phyloP scores from a whole-genome alignment of 192 early-diverging fungal genomes.

The Oehlia diaphana region DNA sequence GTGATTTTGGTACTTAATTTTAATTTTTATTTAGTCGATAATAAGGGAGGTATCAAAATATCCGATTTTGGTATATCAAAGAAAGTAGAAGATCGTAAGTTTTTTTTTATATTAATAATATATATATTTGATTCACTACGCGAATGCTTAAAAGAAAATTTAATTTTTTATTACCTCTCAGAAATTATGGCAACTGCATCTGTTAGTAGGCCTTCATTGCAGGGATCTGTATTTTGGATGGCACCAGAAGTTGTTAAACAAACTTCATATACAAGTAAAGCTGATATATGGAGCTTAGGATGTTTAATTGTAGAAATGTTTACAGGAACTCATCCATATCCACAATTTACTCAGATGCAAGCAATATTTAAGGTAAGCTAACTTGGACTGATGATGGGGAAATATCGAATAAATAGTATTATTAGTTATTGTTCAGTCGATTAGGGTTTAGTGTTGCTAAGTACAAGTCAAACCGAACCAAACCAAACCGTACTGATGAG shows the following conservation, averaged over 20 bases:
- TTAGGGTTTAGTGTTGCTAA: too few species aligned
- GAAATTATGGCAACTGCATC: constrained; percentile 27
- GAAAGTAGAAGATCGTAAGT: constrained; percentile 77
- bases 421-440: too few species aligned
- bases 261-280: constrained; percentile 89
- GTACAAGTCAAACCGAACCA: too few species aligned
- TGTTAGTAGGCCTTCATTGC: constrained; percentile 72
- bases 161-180: neutral
- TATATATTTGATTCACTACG: neutral
- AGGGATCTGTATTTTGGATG: constrained; percentile 99
- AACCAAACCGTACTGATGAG: too few species aligned
- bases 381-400: too few species aligned
- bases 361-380: constrained; percentile 70
- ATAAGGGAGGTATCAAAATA: constrained; percentile 93
- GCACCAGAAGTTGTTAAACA: constrained; percentile 98
- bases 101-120: neutral
- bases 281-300: constrained; percentile 93
- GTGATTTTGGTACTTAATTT: neutral
- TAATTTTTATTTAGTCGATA: constrained; percentile 60
- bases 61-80: constrained; percentile 99
- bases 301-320: constrained; percentile 99
- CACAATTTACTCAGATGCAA: constrained; percentile 77
- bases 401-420: too few species aligned
- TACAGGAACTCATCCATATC: constrained; percentile 90
- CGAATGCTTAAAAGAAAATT: neutral